phyloP scores from a whole-genome alignment of 768 basidiomycete species.

The Amanita thiersii region DNA sequence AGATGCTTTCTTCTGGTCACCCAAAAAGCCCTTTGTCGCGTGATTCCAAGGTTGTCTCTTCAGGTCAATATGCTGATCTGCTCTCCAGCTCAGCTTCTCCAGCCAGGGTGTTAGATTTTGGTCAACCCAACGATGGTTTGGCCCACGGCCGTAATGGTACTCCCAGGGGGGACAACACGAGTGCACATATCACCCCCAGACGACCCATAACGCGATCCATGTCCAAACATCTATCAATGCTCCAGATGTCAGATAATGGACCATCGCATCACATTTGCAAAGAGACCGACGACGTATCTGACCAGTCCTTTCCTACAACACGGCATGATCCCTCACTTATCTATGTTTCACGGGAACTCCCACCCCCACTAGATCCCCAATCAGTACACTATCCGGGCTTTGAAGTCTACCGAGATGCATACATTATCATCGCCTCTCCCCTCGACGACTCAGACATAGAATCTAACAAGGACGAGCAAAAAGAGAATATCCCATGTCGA shows the following conservation, averaged over 20 bases:
- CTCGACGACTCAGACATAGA: constrained; percentile 8
- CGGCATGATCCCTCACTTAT: constrained; percentile 14
- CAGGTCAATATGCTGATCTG: constrained; percentile 17
- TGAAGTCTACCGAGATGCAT: constrained; percentile 44
- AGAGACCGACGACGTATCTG: constrained; percentile 8
- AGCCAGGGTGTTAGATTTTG: constrained; percentile 47
- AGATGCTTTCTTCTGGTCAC: constrained; percentile 31
- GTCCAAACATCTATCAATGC: constrained; percentile 19
- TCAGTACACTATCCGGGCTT: constrained; percentile 68
- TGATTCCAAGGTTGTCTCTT: constrained; percentile 16
- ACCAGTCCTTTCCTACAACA: constrained; percentile 6
- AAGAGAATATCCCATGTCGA: constrained; percentile 52
- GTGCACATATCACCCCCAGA: constrained; percentile 14
- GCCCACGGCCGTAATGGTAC: constrained; percentile 10
- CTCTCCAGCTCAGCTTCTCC: constrained; percentile 30
- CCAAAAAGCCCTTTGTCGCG: constrained; percentile 25
- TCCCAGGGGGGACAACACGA: constrained; percentile 8
- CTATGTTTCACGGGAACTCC: constrained; percentile 28
- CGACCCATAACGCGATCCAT: constrained; percentile 14
- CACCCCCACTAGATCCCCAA: constrained; percentile 36
- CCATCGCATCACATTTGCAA: constrained; percentile 4
- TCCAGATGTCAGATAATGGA: constrained; percentile 15
- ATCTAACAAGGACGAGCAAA: constrained; percentile 31
- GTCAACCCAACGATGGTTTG: constrained; percentile 24
- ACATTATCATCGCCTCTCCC: constrained; percentile 15